A percentile compares a stretch with the other conserved stretches of the same genome.
phyloP scores from a whole-genome alignment of 2,329 filamentous ascomycete genomes.

The Lachnellula arida region DNA sequence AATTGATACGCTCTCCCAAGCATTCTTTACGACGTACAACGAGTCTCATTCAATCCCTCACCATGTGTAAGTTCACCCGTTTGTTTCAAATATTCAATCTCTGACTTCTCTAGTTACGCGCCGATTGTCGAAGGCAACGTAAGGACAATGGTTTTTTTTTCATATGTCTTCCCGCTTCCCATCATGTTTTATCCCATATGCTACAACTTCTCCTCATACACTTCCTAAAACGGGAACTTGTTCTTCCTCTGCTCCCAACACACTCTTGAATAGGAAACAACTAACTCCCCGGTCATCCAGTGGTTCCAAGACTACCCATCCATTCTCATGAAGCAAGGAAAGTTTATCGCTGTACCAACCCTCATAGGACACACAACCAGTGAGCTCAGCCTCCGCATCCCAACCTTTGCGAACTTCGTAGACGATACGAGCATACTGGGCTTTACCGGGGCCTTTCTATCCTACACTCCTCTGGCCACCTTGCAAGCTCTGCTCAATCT shows the following conservation, averaged over 20 bases:
- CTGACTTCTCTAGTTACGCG: background rate
- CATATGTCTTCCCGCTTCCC: too few species aligned
- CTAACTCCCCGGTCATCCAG: too few species aligned
- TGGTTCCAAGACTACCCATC: conserved; percentile 10
- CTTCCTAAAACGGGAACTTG: too few species aligned
- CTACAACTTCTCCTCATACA: too few species aligned
- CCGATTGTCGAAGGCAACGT: too few species aligned
- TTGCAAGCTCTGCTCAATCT: conserved; percentile 3
- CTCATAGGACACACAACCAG: conserved; percentile 11
- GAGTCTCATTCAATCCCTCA: conserved; percentile 2
- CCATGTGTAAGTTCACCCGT: conserved; percentile 2
- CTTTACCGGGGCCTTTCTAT: conserved; percentile 1
- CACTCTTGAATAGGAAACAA: too few species aligned
- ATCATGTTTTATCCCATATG: too few species aligned
- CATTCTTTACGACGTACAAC: conserved; percentile 3
- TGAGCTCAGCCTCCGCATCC: conserved; percentile 9
- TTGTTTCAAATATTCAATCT: background rate
- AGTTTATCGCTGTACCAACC: conserved; percentile 8
- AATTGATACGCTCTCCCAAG: conserved; percentile 4
- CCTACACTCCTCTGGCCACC: conserved; percentile 1
- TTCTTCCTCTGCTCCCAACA: too few species aligned
- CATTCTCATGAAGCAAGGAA: conserved; percentile 3
- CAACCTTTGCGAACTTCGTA: conserved; percentile 2
- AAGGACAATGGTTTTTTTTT: too few species aligned
- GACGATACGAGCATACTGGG: conserved; percentile 3